Percentiles rank a stretch among this genome's conserved stretches.
Conservation (phyloP, 106 monocot species). For the Chionographis japonica region DNA sequence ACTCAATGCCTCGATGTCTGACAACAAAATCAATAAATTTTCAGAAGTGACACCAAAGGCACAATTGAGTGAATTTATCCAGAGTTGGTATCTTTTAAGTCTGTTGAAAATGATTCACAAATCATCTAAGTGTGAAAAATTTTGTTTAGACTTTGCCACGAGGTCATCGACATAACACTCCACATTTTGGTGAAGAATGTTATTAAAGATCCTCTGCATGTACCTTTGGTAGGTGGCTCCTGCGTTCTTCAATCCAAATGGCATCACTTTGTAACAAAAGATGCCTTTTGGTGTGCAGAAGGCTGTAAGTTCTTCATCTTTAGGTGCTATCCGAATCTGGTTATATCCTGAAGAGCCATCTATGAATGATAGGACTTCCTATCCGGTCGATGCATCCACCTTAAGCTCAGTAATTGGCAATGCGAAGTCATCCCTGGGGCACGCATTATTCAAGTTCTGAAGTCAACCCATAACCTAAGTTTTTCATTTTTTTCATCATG, state of each 20-base stretch:
- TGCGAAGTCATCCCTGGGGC: too few relatives aligned
- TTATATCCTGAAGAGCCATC: too few relatives aligned
- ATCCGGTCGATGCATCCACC: too few relatives aligned
- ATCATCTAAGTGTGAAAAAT: not conserved
- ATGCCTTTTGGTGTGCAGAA: not conserved
- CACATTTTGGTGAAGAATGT: not conserved
- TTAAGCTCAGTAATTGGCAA: too few relatives aligned
- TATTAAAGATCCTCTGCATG: slow-evolving; percentile 1
- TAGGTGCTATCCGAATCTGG: too few relatives aligned
- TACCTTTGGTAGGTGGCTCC: slow-evolving; percentile 5
- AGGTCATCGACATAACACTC: slow-evolving; percentile 11
- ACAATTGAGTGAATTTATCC: slow-evolving; percentile 7
- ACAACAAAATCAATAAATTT: slow-evolving; percentile 11
- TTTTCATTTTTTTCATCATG: too few relatives aligned
- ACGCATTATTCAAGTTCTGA: too few relatives aligned
- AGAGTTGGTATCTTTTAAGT: not conserved
- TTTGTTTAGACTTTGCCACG: not conserved
- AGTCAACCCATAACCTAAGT: too few relatives aligned
- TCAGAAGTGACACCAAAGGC: slow-evolving; percentile 1
- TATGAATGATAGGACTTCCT: too few relatives aligned
- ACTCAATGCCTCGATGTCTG: not conserved
- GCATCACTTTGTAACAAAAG: slow-evolving; percentile 5
- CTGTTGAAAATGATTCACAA: not conserved
- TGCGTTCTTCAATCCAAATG: slow-evolving; percentile 12
- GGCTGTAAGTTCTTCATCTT: not conserved